Conservation (phyloP, 2,329 filamentous ascomycete genomes). For the Epichloe brachyelytri region DNA sequence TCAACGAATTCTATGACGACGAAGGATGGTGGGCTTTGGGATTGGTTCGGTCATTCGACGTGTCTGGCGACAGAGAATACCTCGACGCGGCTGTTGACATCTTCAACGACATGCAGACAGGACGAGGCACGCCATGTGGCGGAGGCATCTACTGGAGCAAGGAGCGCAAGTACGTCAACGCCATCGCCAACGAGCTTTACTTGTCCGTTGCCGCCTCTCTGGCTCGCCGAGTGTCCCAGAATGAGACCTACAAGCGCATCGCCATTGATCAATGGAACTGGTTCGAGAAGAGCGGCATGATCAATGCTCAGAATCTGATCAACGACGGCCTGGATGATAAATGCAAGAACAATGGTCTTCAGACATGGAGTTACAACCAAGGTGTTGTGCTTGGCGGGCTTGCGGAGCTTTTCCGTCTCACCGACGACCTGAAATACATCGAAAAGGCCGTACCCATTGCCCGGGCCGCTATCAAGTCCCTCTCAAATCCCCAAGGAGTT, state of each 20-base stretch:
- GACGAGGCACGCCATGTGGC: constrained; percentile 32
- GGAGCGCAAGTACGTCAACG: constrained; percentile 35
- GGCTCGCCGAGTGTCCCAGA: constrained; percentile 32
- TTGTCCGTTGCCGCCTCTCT: constrained; percentile 39
- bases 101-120: constrained; percentile 43
- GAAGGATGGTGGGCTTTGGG: constrained; percentile 52
- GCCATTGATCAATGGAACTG: constrained; percentile 40
- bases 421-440: constrained; percentile 27
- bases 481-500: constrained; percentile 32
- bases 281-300: constrained; percentile 38
- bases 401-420: constrained; percentile 36
- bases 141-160: constrained; percentile 47
- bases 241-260: constrained; percentile 30
- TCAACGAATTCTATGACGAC: constrained; percentile 46
- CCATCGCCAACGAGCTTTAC: constrained; percentile 47
- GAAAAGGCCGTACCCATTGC: constrained; percentile 34
- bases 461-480: constrained; percentile 32
- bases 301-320: constrained; percentile 35
- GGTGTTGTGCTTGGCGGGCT: constrained; percentile 43
- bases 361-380: constrained; percentile 45
- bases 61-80: constrained; percentile 37
- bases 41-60: constrained; percentile 43
- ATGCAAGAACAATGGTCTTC: constrained; percentile 38
- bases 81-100: constrained; percentile 39
- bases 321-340: constrained; percentile 37